Evolutionary conservation across 2,329 filamentous ascomycete genomes (phyloP).

Genomic region (Colletotrichum sp.): DNA sequence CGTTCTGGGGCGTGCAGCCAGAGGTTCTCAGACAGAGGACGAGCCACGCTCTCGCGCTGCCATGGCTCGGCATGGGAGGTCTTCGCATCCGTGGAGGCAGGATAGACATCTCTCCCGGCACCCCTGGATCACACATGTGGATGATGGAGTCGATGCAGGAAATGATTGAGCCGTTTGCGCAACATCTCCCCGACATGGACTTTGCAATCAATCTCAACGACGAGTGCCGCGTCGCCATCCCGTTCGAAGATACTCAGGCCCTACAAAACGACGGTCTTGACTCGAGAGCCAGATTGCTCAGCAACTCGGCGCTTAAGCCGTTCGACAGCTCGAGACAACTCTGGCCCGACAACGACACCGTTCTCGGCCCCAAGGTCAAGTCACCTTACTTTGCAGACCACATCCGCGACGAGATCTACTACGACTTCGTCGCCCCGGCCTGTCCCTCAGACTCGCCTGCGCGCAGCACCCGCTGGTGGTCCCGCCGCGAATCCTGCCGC

Average conservation of each 20-base stretch:
- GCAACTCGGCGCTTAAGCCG: neutral
- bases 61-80: slow-evolving; percentile 41
- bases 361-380: neutral
- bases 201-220: slow-evolving; percentile 72
- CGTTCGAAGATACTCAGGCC: neutral
- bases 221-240: slow-evolving; percentile 30
- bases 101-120: slow-evolving; percentile 42
- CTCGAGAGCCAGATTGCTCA: neutral
- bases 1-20: slow-evolving; percentile 77
- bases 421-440: slow-evolving; percentile 38
- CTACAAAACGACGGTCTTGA: neutral
- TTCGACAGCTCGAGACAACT: neutral
- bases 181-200: slow-evolving; percentile 79
- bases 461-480: slow-evolving; percentile 42
- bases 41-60: slow-evolving; percentile 32
- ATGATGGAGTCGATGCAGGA: slow-evolving; percentile 48
- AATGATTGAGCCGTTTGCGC: slow-evolving; percentile 71
- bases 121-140: slow-evolving; percentile 35
- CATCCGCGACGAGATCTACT: slow-evolving; percentile 33
- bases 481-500: slow-evolving; percentile 36
- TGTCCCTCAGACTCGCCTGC: slow-evolving; percentile 54
- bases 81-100: slow-evolving; percentile 66
- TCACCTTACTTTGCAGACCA: slow-evolving; percentile 24
- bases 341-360: slow-evolving; percentile 19
- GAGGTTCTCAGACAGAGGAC: slow-evolving; percentile 65